Evolutionary conservation across 208 protist genomes (phyloP), one percentile per base, ranked within the genome.

Genomic region (Polymyxa betae): DNA sequence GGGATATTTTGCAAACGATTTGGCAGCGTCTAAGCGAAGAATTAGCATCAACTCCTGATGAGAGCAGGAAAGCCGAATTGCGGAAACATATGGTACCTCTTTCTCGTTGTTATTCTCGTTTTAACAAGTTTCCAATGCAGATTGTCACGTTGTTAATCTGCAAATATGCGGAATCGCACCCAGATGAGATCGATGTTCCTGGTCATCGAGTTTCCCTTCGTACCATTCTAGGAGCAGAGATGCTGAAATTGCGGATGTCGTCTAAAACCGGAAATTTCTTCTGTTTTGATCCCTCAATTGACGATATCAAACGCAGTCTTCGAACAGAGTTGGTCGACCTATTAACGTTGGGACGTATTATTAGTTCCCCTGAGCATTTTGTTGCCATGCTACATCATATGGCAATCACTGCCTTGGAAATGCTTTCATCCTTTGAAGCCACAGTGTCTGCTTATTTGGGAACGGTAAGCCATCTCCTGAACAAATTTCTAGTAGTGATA

Each of bases 231-330:
- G 72, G 72, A 20, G 5, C 72, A 43, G 72, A 82, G 40, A 82
- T 82, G 72, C 72, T 82, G 5, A 5, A 35, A 35, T n/a, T 82
- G 5, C 10, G 72, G 5, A 35, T 43, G 16, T 5, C 72, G n/a
- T 5, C 72, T 5, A 12, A 5, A 16, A n/a, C 5, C 35, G 10
- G 16, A 35, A 38, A 5, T 43, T 43, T 82, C 12, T 82, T 82
- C n/a, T 45, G 72, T 43, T 82, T 82, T n/a, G 72, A 82, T n/a
- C 72, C 72, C 5, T 20, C 5, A 38, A 5, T 82, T n/a, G 72
- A 35, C 5, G 72, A 82, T n/a, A 43, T 82, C 5, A 35, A 35
- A 5, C 72, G 72, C 35, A 5, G 35, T 43, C 35, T 82, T 5
- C 5, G 12, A 43, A 45, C 72, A 43, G 72, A 82, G 12, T 20